Conservation (phyloP, 2,329 filamentous ascomycete genomes). For the Aspergillus texensis region DNA sequence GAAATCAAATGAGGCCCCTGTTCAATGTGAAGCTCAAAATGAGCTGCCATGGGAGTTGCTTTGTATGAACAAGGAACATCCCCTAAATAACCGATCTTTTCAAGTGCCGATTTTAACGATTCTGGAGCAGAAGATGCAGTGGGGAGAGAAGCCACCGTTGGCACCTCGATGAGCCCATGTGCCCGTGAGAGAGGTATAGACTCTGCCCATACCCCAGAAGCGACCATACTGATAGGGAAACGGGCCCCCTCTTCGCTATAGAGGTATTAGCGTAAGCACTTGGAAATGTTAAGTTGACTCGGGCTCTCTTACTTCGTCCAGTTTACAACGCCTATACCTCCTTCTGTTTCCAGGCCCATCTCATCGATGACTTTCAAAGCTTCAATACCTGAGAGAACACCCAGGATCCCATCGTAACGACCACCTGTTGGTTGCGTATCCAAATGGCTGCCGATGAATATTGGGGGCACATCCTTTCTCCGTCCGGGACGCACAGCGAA, state of each 20-base stretch:
- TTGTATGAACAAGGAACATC: conserved; percentile 58
- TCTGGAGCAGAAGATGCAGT: conserved; percentile 56
- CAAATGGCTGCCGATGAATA: conserved; percentile 71
- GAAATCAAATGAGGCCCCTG: conserved; percentile 76
- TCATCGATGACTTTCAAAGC: conserved; percentile 70
- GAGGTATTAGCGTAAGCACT: conserved; percentile 14
- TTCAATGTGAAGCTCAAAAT: conserved; percentile 85
- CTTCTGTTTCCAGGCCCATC: conserved; percentile 67
- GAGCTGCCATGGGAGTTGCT: conserved; percentile 68
- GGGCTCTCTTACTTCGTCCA: conserved; percentile 35
- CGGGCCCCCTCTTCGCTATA: conserved; percentile 76
- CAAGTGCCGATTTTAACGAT: conserved; percentile 69
- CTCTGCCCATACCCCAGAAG: conserved; percentile 78
- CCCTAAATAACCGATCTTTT: conserved; percentile 73
- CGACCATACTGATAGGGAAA: conserved; percentile 74
- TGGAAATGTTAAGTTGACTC: background rate
- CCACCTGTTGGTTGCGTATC: conserved; percentile 62
- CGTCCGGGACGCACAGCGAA: conserved; percentile 72
- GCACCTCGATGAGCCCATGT: conserved; percentile 64
- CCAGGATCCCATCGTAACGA: conserved; percentile 66
- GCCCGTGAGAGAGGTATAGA: conserved; percentile 64
- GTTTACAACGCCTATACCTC: conserved; percentile 73
- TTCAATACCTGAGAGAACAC: conserved; percentile 73
- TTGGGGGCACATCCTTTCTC: conserved; percentile 59
- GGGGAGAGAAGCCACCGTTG: conserved; percentile 45